phyloP scores from a whole-genome alignment of 208 protist genomes.

The Borovskyia barvae region DNA sequence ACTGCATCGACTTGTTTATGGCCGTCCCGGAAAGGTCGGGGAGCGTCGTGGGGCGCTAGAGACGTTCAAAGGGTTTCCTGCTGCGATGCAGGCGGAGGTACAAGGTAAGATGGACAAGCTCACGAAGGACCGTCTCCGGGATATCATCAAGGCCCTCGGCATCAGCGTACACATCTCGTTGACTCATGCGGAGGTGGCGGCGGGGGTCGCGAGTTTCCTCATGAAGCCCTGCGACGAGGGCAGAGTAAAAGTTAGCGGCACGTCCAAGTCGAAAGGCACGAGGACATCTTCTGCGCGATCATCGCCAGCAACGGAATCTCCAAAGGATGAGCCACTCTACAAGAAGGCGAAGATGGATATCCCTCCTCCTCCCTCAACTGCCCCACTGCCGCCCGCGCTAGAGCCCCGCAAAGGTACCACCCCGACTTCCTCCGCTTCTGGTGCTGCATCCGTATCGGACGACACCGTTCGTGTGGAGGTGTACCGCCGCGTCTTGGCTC shows the following conservation, averaged over 20 bases:
- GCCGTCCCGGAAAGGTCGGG: constrained; percentile 40
- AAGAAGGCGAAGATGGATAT: background rate
- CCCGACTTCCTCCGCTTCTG: background rate
- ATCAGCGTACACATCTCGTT: constrained; percentile 43
- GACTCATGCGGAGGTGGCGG: constrained; percentile 25
- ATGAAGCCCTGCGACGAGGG: constrained; percentile 44
- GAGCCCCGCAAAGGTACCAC: background rate
- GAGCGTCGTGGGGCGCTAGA: constrained; percentile 49
- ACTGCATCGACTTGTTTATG: constrained; percentile 73
- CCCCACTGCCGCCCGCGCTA: background rate
- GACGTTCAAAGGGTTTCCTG: constrained; percentile 61
- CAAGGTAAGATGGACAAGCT: constrained; percentile 29
- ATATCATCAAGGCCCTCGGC: constrained; percentile 43
- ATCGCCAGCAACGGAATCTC: background rate
- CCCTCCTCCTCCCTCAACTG: background rate
- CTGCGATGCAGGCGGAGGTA: constrained; percentile 35
- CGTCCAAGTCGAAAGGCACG: background rate
- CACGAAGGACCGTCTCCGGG: constrained; percentile 60
- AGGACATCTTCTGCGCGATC: background rate
- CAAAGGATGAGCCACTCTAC: background rate
- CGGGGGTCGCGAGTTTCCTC: constrained; percentile 54
- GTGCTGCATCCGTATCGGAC: constrained; percentile 27
- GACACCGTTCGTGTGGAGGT: constrained; percentile 64
- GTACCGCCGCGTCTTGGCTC: constrained; percentile 60
- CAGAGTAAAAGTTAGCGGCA: constrained; percentile 4